phyloP scores from a whole-genome alignment of 805 yeast genomes.

The Myxozyma monticola region DNA sequence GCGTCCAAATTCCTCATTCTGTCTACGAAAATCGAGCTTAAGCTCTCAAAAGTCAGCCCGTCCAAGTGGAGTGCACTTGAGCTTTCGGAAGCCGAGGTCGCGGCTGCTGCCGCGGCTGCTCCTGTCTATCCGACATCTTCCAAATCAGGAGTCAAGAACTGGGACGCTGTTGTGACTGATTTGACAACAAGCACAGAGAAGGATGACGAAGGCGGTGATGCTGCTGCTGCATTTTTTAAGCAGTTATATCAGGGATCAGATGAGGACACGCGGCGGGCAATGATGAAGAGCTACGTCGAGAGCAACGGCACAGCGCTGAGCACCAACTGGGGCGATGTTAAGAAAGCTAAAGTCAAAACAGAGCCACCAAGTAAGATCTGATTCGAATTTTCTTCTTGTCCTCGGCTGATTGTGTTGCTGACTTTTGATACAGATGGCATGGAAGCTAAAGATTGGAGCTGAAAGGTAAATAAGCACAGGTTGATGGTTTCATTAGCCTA shows the following conservation, averaged over 20 bases:
- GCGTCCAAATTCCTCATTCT: conserved; percentile 53
- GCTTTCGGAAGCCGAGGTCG: conserved; percentile 32
- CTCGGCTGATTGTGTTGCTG: not conserved
- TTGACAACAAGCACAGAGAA: not conserved
- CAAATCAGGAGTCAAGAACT: conserved; percentile 56
- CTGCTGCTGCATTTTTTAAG: conserved; percentile 64
- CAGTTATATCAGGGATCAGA: conserved; percentile 75
- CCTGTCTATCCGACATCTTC: conserved; percentile 57
- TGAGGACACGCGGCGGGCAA: conserved; percentile 85
- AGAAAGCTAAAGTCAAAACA: conserved; percentile 60
- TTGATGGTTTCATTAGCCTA: not conserved
- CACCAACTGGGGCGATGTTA: conserved; percentile 91
- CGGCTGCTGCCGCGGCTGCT: conserved; percentile 10
- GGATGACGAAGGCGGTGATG: conserved; percentile 48
- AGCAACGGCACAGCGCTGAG: conserved; percentile 91
- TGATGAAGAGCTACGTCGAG: conserved; percentile 95
- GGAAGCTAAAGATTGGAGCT: conserved; percentile 28
- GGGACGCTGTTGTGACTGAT: conserved; percentile 59
- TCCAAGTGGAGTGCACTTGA: conserved; percentile 59
- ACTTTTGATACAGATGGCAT: conserved; percentile 20
- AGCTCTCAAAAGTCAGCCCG: conserved; percentile 49
- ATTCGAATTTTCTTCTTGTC: not conserved
- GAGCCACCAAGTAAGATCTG: conserved; percentile 53
- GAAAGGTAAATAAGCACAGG: not conserved
- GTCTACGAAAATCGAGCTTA: conserved; percentile 73